Evolutionary conservation across 176 grass and related monocot species (phyloP).

Genomic region (Canna indica): DNA sequence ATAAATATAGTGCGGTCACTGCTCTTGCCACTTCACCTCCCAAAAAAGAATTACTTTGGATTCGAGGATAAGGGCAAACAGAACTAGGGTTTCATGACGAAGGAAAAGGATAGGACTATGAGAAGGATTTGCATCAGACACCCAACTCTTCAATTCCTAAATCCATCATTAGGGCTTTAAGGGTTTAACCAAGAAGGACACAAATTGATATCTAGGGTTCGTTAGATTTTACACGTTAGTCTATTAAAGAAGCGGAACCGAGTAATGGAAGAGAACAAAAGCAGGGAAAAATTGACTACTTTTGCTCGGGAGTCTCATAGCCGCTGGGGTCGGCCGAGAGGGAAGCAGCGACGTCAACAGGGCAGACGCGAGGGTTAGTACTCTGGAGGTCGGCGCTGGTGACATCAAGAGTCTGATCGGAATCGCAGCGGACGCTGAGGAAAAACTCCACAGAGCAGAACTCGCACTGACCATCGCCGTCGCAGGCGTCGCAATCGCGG

Average conservation of each 20-base stretch:
- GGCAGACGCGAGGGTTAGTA: conserved; percentile 49
- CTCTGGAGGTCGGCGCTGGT: conserved; percentile 65
- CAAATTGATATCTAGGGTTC: background rate
- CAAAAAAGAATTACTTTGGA: too few species aligned
- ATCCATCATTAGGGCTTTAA: too few species aligned
- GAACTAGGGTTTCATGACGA: too few species aligned
- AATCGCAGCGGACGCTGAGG: conserved; percentile 59
- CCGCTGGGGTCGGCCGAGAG: conserved; percentile 10
- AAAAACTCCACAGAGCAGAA: conserved; percentile 92
- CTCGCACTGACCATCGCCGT: conserved; percentile 83
- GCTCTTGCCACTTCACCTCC: too few species aligned
- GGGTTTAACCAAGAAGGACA: background rate
- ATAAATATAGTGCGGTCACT: too few species aligned
- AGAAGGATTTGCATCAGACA: background rate
- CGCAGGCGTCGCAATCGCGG: conserved; percentile 84
- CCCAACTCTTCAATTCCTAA: too few species aligned
- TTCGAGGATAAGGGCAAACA: too few species aligned
- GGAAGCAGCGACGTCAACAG: conserved; percentile 39
- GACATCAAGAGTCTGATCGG: conserved; percentile 86
- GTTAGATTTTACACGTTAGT: background rate
- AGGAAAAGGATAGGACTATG: background rate
- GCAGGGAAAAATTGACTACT: conserved; percentile 21
- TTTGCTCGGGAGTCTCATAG: conserved; percentile 42
- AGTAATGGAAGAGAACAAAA: background rate
- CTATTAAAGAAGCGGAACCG: background rate